These are phyloP conservation scores for Trichoderma guizhouense DNA, from an alignment of 2,329 filamentous ascomycete genomes.

Conservation along the genomic window DNA sequence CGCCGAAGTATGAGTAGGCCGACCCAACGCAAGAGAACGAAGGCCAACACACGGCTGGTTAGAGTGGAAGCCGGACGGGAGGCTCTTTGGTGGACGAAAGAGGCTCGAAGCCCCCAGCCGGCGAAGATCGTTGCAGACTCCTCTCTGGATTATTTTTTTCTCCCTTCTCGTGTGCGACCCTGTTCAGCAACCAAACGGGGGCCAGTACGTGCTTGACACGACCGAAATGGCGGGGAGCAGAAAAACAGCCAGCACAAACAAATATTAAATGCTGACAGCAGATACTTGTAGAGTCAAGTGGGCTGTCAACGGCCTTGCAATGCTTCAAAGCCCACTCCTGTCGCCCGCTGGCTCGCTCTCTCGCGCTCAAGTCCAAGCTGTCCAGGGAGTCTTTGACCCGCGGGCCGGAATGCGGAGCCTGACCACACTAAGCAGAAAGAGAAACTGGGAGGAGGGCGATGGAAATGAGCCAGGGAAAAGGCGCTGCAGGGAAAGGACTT, in stretches of 20 bases:
- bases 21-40: background rate
- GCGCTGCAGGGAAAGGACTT: background rate
- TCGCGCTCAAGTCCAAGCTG: background rate
- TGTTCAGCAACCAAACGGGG: background rate
- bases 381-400: background rate
- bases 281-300: background rate
- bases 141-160: background rate
- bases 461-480: background rate
- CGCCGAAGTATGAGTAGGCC: background rate
- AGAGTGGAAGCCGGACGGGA: background rate
- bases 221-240: background rate
- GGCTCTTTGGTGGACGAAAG: background rate
- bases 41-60: background rate
- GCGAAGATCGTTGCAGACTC: background rate
- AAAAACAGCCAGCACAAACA: background rate
- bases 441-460: background rate
- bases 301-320: background rate
- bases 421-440: slow-evolving; percentile 3
- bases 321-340: slow-evolving; percentile 7
- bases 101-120: background rate
- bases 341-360: slow-evolving; percentile 1
- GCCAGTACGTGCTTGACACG: background rate
- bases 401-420: slow-evolving; percentile 17
- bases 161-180: background rate
- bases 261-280: slow-evolving; percentile 16